Evolutionary conservation across 129 eudicot species (phyloP), one percentile per base, ranked within the genome.

Genomic region (Lonicera japonica): DNA sequence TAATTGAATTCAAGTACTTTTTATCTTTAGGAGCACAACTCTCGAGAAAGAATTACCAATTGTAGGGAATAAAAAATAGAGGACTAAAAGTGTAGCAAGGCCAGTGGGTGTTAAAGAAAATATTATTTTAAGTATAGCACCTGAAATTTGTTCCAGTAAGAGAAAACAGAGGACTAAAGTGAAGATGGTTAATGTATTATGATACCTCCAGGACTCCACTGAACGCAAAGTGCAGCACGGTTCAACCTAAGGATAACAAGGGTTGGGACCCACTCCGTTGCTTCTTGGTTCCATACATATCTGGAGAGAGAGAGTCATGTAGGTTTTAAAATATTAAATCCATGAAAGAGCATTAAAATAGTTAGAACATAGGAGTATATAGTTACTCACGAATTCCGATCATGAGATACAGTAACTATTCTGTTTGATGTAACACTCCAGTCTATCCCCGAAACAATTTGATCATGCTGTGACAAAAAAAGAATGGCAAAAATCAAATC

Each of bases 191-290:
- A 63, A 60, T 63, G 53, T 29, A 52, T 38, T 71, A 29, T 29
- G 36, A 29, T 75, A 92, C 99, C 99, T 87, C 73, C 71, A 25
- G 99, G 99, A 79, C 99, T 92, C 99, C 99, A 92, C 66, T 92
- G 96, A 54, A 92, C 99, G 74, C 99, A 92, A 62, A 92, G 96
- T 34, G 99, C 99, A 38, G 99, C 99, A 24, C 99, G 89, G 60
- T 92, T 92, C 25, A 92, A 78, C 80, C 99, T 76, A 40, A 92
- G 89, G 62, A 92, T 92, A 69, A 92, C 99, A 55, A 92, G 96
- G 23, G 99, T 92, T 25, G 96, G 99, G 6, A 88, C 95, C 99
- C 99, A 92, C 45, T 80, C 83, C 64, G 86, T 59, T 38, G 73
- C 82, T 80, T 92, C 99, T 59, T 82, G 86, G 74, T 86, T 88